Evolutionary conservation across 345 rosid species (phyloP).

Genomic region (Draba incana): DNA sequence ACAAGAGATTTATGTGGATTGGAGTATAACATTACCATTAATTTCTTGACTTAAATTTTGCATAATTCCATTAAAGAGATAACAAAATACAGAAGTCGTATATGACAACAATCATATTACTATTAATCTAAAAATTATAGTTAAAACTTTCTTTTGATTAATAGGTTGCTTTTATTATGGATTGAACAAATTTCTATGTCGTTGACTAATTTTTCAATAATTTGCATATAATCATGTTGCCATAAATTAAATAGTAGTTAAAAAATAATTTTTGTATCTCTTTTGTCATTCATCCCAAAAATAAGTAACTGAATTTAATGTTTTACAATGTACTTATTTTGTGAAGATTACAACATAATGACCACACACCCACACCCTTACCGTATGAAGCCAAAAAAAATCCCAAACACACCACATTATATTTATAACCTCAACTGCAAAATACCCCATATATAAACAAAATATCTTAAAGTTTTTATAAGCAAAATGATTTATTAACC

Average conservation of each 20-base stretch:
- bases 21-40: background rate
- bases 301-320: background rate
- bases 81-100: background rate
- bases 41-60: background rate
- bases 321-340: background rate
- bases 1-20: background rate
- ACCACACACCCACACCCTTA: conserved; percentile 12
- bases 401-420: background rate
- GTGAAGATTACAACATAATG: conserved; percentile 7
- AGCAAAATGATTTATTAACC: too few species aligned
- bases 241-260: background rate
- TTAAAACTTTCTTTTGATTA: background rate
- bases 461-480: too few species aligned
- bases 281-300: too few species aligned
- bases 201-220: background rate
- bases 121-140: background rate
- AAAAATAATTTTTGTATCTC: background rate
- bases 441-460: too few species aligned
- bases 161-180: background rate
- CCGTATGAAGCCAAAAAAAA: too few species aligned
- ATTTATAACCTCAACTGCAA: too few species aligned
- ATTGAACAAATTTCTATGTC: background rate
- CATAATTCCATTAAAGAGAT: background rate
- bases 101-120: background rate
- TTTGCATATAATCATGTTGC: conserved; percentile 1